Conservation (phyloP, 2,329 filamentous ascomycete genomes). For the Chrysoporthe puriensis region DNA sequence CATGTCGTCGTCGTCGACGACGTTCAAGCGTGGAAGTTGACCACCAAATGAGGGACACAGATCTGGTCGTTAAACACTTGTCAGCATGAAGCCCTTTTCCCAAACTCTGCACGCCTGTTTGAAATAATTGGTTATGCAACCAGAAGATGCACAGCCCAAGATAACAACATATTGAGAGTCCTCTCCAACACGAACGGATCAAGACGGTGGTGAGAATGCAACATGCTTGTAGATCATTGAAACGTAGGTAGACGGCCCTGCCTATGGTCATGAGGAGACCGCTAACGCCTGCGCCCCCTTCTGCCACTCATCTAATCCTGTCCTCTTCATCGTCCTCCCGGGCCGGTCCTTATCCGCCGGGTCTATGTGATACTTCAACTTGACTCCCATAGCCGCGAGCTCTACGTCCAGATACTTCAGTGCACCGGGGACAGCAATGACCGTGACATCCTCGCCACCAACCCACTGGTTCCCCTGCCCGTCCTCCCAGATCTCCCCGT, state of each 20-base stretch:
- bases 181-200: too few species aligned
- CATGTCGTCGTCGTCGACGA: neutral
- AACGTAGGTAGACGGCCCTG: neutral
- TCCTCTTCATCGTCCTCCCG: slow-evolving; percentile 43
- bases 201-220: neutral
- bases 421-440: slow-evolving; percentile 91
- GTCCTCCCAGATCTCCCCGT: slow-evolving; percentile 90
- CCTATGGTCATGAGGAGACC: slow-evolving; percentile 20
- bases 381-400: slow-evolving; percentile 92
- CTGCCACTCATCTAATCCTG: slow-evolving; percentile 27
- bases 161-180: too few species aligned
- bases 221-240: neutral
- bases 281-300: slow-evolving; percentile 23
- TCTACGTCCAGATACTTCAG: slow-evolving; percentile 94
- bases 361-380: slow-evolving; percentile 78
- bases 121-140: too few species aligned
- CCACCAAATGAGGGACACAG: neutral
- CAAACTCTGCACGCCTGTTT: too few species aligned
- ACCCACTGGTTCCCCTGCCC: slow-evolving; percentile 81
- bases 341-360: slow-evolving; percentile 63
- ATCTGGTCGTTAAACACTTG: too few species aligned
- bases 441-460: slow-evolving; percentile 86
- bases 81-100: too few species aligned
- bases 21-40: neutral
- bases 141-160: too few species aligned